Evolutionary conservation across 345 rosid genomes (phyloP).

Genomic region (Erucastrum elatum): DNA sequence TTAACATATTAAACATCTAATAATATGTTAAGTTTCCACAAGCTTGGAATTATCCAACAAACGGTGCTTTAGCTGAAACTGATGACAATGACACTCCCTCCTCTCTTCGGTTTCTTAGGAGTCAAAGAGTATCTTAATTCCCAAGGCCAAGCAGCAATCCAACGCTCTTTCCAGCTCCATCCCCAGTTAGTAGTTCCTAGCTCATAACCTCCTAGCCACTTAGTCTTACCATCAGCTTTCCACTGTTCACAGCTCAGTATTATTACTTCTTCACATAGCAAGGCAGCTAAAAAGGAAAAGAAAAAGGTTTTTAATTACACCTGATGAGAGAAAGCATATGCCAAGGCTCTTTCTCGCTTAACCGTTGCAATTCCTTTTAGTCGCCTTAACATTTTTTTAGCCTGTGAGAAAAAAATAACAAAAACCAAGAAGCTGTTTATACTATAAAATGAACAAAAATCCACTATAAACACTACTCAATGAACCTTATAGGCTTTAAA

Average conservation of each 20-base stretch:
- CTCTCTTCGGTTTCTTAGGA: conserved; percentile 55
- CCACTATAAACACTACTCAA: background rate
- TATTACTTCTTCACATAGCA: background rate
- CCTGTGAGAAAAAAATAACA: conserved; percentile 44
- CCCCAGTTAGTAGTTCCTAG: conserved; percentile 82
- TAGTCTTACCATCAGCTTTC: conserved; percentile 67
- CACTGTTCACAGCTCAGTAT: conserved; percentile 47
- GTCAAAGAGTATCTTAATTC: conserved; percentile 60
- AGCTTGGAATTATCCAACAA: too few relatives aligned
- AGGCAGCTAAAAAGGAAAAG: conserved; percentile 10
- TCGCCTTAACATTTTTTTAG: conserved; percentile 64
- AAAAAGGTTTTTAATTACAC: conserved; percentile 37
- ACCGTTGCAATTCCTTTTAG: conserved; percentile 67
- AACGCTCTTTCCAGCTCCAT: conserved; percentile 98
- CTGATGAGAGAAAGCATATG: conserved; percentile 97
- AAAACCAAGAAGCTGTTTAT: background rate
- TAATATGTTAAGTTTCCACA: too few relatives aligned
- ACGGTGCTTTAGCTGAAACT: conserved; percentile 45
- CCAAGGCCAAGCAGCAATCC: conserved; percentile 97
- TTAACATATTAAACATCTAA: too few relatives aligned
- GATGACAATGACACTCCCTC: conserved; percentile 22
- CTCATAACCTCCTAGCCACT: conserved; percentile 51
- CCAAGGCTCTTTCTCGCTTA: conserved; percentile 90
- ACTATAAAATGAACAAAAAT: background rate
- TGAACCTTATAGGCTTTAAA: conserved; percentile 73